phyloP scores from a whole-genome alignment of 305 asterid species.

The Withania somnifera region DNA sequence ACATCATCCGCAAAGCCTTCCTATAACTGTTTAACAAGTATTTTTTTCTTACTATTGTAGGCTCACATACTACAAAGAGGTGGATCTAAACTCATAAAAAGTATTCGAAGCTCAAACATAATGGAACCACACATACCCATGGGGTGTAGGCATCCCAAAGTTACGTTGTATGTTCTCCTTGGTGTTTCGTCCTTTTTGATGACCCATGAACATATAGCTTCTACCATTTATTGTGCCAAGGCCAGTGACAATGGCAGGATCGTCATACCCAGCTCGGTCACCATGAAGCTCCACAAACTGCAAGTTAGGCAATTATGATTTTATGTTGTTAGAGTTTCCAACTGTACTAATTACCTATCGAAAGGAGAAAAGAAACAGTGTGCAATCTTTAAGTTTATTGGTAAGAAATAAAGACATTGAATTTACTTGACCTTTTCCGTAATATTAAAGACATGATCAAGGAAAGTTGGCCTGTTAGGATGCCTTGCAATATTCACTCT shows the following conservation, averaged over 20 bases:
- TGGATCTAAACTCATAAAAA: neutral
- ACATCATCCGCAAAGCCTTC: conserved; percentile 96
- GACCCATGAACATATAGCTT: conserved; percentile 94
- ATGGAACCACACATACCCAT: conserved; percentile 53
- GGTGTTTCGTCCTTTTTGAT: conserved; percentile 91
- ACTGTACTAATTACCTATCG: neutral
- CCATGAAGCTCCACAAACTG: conserved; percentile 99
- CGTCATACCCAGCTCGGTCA: conserved; percentile 96
- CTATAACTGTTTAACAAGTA: conserved; percentile 57
- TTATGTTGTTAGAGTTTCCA: neutral
- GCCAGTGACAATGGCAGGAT: conserved; percentile 94
- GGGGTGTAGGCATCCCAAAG: conserved; percentile 99
- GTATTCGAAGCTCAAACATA: neutral
- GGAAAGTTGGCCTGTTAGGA: conserved; percentile 97
- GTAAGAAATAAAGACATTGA: neutral
- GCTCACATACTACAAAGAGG: neutral
- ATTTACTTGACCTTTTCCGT: conserved; percentile 60
- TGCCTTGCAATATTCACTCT: conserved; percentile 88
- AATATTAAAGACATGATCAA: conserved; percentile 84
- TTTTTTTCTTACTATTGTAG: neutral
- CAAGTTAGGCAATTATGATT: neutral
- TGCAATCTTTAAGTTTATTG: neutral
- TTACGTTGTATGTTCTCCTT: conserved; percentile 89
- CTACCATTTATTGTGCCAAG: conserved; percentile 85
- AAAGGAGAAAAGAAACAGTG: neutral